phyloP scores from a whole-genome alignment of 2,329 filamentous ascomycete species.

The Scytalidium sp. region DNA sequence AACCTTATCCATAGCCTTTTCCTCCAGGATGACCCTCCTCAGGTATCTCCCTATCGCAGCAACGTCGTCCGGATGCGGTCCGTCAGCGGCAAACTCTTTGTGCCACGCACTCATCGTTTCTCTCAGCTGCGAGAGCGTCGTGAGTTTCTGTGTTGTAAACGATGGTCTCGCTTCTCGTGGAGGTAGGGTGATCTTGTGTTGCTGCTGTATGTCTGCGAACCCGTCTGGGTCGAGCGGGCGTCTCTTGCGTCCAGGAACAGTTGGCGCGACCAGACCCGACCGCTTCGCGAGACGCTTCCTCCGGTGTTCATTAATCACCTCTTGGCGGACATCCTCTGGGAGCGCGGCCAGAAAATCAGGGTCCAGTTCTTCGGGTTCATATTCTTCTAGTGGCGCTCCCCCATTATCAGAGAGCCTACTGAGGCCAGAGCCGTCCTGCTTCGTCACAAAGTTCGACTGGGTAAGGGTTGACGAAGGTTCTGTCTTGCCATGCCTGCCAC shows the following conservation, averaged over 20 bases:
- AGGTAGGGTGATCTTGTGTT: conserved; percentile 38
- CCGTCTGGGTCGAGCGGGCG: conserved; percentile 12
- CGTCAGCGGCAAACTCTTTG: conserved; percentile 64
- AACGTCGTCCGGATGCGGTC: conserved; percentile 78
- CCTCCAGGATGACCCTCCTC: conserved; percentile 66
- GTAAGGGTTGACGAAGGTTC: conserved; percentile 58
- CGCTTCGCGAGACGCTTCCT: conserved; percentile 56
- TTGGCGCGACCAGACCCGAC: conserved; percentile 43
- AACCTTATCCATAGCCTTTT: conserved; percentile 75
- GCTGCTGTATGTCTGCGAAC: background rate
- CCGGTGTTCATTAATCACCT: conserved; percentile 74
- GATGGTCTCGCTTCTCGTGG: conserved; percentile 51
- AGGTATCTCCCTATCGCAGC: conserved; percentile 73
- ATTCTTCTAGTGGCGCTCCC: background rate
- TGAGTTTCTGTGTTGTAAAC: conserved; percentile 59
- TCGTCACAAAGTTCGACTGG: conserved; percentile 70
- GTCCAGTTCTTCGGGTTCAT: conserved; percentile 22
- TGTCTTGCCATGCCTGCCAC: conserved; percentile 44
- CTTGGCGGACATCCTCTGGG: conserved; percentile 73
- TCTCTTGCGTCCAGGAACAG: conserved; percentile 14
- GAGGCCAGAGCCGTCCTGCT: conserved; percentile 6
- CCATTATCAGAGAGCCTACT: background rate
- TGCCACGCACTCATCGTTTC: conserved; percentile 77
- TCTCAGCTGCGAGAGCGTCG: conserved; percentile 60
- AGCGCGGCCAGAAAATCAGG: conserved; percentile 76